These are phyloP conservation scores for Wickerhamiella spandovensis DNA, from an alignment of 805 yeast genomes.

Conservation along the genomic window DNA sequence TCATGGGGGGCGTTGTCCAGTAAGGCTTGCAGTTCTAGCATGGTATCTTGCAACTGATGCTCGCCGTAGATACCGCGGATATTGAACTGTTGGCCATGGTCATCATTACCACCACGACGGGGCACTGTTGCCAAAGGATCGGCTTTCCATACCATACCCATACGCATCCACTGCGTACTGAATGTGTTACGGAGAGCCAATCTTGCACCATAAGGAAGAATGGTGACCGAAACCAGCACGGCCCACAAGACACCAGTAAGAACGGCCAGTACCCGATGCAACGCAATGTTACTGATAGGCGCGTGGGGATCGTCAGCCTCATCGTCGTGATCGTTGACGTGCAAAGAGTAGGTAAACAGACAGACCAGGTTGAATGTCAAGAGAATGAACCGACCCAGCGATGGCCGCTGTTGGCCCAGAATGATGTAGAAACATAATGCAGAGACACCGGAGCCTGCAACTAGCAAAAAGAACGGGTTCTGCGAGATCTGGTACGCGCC, in stretches of 20 bases:
- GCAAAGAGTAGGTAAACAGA: slow-evolving; percentile 57
- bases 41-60: slow-evolving; percentile 37
- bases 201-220: slow-evolving; percentile 69
- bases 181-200: slow-evolving; percentile 50
- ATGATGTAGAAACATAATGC: slow-evolving; percentile 39
- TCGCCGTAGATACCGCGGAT: slow-evolving; percentile 21
- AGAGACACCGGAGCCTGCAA: slow-evolving; percentile 31
- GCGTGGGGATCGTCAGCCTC: slow-evolving; percentile 58
- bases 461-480: slow-evolving; percentile 39
- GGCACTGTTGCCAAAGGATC: slow-evolving; percentile 41
- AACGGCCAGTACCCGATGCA: slow-evolving; percentile 65
- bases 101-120: slow-evolving; percentile 1
- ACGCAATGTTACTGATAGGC: slow-evolving; percentile 62
- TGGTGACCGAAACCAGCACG: slow-evolving; percentile 45
- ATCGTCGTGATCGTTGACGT: slow-evolving; percentile 36
- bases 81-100: background rate
- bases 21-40: slow-evolving; percentile 46
- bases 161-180: slow-evolving; percentile 58
- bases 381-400: slow-evolving; percentile 41
- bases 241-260: slow-evolving; percentile 69
- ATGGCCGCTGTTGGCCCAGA: slow-evolving; percentile 31
- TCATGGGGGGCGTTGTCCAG: slow-evolving; percentile 65
- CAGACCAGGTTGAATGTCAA: slow-evolving; percentile 70
- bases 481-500: slow-evolving; percentile 44
- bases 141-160: slow-evolving; percentile 70